Conservation (phyloP, 441 rosid species). For the Adansonia madagascariensis region DNA sequence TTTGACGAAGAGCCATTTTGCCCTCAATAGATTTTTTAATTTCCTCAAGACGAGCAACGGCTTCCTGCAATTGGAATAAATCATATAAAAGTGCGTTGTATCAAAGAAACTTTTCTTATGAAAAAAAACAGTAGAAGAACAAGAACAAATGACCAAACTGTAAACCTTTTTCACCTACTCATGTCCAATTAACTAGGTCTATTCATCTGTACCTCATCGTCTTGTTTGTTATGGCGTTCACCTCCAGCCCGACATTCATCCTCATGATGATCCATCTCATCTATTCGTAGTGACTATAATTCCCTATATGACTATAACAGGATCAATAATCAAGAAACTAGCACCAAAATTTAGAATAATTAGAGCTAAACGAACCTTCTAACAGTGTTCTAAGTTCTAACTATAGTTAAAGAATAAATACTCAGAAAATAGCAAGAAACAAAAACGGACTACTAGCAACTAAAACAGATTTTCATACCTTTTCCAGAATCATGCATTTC, state of each 20-base stretch:
- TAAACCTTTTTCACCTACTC: slow-evolving; percentile 5
- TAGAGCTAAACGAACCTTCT: background rate
- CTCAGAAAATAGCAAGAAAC: no score
- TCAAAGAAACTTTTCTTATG: background rate
- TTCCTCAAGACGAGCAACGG: slow-evolving; percentile 78
- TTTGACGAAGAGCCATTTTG: slow-evolving; percentile 89
- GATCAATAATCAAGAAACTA: background rate
- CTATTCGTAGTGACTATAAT: slow-evolving; percentile 11
- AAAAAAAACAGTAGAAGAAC: slow-evolving; percentile 2
- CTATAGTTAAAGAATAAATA: background rate
- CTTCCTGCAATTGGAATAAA: slow-evolving; percentile 63
- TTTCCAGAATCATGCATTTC: background rate
- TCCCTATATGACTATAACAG: background rate
- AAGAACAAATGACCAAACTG: background rate
- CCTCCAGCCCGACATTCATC: slow-evolving; percentile 57
- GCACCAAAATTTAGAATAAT: background rate
- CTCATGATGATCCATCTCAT: slow-evolving; percentile 69
- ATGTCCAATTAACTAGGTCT: background rate
- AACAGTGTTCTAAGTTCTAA: slow-evolving; percentile 1
- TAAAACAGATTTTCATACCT: background rate
- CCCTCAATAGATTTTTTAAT: slow-evolving; percentile 71
- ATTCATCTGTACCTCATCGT: slow-evolving; percentile 65
- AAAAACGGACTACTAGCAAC: background rate
- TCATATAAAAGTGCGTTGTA: background rate
- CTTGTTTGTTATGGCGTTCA: slow-evolving; percentile 62